Evolutionary conservation across 2,329 filamentous ascomycete species (phyloP).

Genomic region (Ambrosiella cleistominuta): DNA sequence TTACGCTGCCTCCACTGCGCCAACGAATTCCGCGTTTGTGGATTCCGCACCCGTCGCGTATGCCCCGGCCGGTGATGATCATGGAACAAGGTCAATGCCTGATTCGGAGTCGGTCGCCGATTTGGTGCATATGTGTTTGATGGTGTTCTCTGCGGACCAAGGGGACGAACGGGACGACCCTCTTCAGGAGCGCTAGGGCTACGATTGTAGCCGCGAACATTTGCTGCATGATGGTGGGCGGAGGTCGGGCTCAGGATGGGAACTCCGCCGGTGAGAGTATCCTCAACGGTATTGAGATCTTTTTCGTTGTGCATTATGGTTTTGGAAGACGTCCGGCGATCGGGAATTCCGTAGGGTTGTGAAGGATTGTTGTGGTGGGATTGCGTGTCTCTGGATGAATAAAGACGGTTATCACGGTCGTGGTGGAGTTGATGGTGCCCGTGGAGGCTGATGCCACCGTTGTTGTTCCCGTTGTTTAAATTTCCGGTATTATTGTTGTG

Average conservation of each 20-base stretch:
- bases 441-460: background rate
- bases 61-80: constrained; percentile 2
- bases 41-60: background rate
- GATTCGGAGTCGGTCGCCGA: constrained; percentile 7
- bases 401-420: too few relatives aligned
- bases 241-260: constrained; percentile 4
- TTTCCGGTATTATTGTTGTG: background rate
- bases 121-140: constrained; percentile 63
- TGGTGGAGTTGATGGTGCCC: background rate
- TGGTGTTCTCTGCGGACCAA: constrained; percentile 55
- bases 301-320: background rate
- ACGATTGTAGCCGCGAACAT: background rate
- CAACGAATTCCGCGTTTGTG: background rate
- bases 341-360: background rate
- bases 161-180: background rate
- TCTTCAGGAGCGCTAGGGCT: constrained; percentile 3
- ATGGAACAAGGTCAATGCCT: background rate
- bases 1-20: constrained; percentile 38
- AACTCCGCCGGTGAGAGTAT: background rate
- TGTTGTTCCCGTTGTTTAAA: background rate
- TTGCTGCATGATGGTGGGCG: constrained; percentile 2
- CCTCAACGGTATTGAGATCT: background rate
- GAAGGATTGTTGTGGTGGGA: background rate
- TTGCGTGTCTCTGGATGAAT: background rate
- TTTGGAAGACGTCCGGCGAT: background rate